A percentile compares a stretch with the other conserved stretches of the same genome.
phyloP scores from a whole-genome alignment of 352 stramenopile genomes.

The Pythium oligandrum region DNA sequence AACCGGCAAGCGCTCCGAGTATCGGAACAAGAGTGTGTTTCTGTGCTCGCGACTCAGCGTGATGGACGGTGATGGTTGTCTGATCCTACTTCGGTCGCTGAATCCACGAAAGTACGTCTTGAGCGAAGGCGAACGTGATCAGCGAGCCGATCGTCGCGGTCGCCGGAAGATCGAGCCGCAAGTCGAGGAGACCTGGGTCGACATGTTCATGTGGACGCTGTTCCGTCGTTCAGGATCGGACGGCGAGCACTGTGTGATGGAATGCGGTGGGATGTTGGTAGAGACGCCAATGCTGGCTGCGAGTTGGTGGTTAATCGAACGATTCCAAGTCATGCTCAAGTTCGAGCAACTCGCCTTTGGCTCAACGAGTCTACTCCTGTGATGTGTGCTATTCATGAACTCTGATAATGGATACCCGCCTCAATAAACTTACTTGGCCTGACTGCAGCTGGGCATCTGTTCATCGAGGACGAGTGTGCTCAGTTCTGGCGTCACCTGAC shows the following conservation, averaged over 20 bases:
- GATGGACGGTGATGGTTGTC: slow-evolving; percentile 27
- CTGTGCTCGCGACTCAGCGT: slow-evolving; percentile 52
- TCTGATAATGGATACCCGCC: no score
- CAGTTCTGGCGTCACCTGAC: no score
- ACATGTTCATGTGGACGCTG: slow-evolving; percentile 67
- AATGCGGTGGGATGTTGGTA: slow-evolving; percentile 59
- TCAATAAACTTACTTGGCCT: no score
- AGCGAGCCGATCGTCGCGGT: slow-evolving; percentile 44
- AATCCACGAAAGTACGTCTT: slow-evolving; percentile 52
- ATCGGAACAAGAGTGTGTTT: slow-evolving; percentile 58
- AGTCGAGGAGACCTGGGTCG: slow-evolving; percentile 58
- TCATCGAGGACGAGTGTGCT: no score
- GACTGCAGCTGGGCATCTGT: no score
- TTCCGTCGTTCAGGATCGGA: slow-evolving; percentile 36
- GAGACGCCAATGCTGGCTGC: slow-evolving; percentile 48
- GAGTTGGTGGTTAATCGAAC: slow-evolving; percentile 31
- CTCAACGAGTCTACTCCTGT: no score
- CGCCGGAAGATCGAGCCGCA: slow-evolving; percentile 42
- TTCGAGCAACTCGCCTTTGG: no score
- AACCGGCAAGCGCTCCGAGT: slow-evolving; percentile 30
- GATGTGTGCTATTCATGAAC: no score
- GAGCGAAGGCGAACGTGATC: slow-evolving; percentile 37
- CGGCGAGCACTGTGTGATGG: slow-evolving; percentile 39
- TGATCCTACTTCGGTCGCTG: slow-evolving; percentile 51
- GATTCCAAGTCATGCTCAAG: no score